phyloP scores from a whole-genome alignment of 192 early-diverging fungal species.

The Phlyctochytrium bullatum region DNA sequence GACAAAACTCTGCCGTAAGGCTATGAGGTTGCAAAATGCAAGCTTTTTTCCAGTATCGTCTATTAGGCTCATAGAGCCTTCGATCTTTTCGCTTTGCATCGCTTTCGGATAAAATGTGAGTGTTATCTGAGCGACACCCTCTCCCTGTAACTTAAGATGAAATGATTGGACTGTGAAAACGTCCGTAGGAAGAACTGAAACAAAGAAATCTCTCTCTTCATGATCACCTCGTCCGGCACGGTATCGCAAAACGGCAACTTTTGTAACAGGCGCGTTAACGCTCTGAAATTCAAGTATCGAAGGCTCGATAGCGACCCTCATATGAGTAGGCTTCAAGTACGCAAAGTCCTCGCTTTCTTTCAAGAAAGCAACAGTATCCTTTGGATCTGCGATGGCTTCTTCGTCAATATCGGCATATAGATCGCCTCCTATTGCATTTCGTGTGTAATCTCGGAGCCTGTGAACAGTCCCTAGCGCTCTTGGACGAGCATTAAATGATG shows the following conservation, averaged over 20 bases:
- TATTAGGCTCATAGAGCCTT: conserved; percentile 51
- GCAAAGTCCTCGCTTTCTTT: conserved; percentile 48
- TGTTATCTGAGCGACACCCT: conserved; percentile 48
- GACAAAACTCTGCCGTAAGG: conserved; percentile 49
- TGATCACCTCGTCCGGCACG: conserved; percentile 56
- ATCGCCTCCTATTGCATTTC: neutral
- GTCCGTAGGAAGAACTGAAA: conserved; percentile 50
- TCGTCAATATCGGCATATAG: conserved; percentile 22
- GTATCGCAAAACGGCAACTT: conserved; percentile 45
- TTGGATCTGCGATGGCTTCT: conserved; percentile 40
- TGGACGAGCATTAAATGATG: conserved; percentile 24
- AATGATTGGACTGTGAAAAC: conserved; percentile 49
- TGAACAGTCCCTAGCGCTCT: conserved; percentile 30
- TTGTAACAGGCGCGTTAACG: conserved; percentile 46
- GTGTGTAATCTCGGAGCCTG: conserved; percentile 33
- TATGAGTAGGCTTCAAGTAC: conserved; percentile 37
- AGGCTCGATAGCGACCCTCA: conserved; percentile 50
- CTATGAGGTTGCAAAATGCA: conserved; percentile 43
- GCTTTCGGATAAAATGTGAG: conserved; percentile 50
- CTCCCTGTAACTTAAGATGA: conserved; percentile 52
- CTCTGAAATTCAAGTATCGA: conserved; percentile 47
- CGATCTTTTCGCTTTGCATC: conserved; percentile 43
- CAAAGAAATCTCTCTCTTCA: conserved; percentile 54
- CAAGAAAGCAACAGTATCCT: conserved; percentile 49
- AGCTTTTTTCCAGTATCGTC: conserved; percentile 52